phyloP scores from a whole-genome alignment of 2,329 filamentous ascomycete genomes.

The Aspergillus fischeri region DNA sequence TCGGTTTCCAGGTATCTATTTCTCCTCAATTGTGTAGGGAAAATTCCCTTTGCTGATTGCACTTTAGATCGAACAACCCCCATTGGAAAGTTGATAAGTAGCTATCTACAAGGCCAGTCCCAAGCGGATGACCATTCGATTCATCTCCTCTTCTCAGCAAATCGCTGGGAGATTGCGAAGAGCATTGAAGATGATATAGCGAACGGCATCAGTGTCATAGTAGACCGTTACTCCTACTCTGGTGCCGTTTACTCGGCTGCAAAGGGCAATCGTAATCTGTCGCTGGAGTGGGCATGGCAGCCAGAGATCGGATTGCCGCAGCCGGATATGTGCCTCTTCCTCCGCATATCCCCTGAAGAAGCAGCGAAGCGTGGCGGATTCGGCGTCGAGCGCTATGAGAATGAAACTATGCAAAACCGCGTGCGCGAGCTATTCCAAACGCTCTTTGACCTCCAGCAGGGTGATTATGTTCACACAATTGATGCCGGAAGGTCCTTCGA shows the following conservation, averaged over 20 bases:
- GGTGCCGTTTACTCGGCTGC: constrained; percentile 91
- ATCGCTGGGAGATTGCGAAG: constrained; percentile 70
- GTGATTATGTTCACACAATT: constrained; percentile 50
- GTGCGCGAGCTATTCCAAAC: constrained; percentile 70
- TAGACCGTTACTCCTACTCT: constrained; percentile 93
- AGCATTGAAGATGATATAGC: constrained; percentile 49
- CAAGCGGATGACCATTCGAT: constrained; percentile 84
- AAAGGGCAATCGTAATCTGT: constrained; percentile 68
- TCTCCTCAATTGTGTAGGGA: neutral
- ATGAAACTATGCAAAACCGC: constrained; percentile 71
- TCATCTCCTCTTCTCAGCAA: constrained; percentile 85
- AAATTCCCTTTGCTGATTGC: constrained; percentile 9
- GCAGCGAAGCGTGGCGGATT: constrained; percentile 78
- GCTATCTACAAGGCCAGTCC: constrained; percentile 68
- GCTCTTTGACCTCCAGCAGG: constrained; percentile 46
- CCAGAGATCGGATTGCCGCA: constrained; percentile 83
- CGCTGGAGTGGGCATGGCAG: constrained; percentile 73
- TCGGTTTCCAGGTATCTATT: constrained; percentile 59
- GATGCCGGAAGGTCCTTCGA: constrained; percentile 52
- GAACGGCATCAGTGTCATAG: constrained; percentile 69
- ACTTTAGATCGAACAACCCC: constrained; percentile 70
- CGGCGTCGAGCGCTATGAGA: constrained; percentile 86
- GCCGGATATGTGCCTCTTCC: constrained; percentile 82
- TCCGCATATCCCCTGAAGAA: constrained; percentile 71
- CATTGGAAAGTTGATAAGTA: constrained; percentile 82